Conservation (phyloP, 2,329 filamentous ascomycete genomes). For the Sporothrix pseudoabietina region DNA sequence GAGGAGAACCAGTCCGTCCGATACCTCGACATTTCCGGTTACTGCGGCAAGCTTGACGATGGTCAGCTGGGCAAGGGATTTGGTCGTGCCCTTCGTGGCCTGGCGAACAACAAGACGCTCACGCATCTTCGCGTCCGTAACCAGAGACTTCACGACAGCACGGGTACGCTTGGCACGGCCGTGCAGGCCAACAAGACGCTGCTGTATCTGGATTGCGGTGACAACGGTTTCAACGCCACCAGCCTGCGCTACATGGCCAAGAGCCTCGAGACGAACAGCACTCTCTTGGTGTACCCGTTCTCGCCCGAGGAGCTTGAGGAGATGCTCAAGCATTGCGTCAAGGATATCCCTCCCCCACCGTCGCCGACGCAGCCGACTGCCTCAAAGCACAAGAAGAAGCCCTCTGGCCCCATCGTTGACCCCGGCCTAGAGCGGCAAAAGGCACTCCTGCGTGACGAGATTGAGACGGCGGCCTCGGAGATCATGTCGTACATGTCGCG, state of each 20-base stretch:
- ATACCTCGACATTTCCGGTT: conserved; percentile 60
- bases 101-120: conserved; percentile 40
- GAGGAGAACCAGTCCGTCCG: conserved; percentile 53
- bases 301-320: conserved; percentile 37
- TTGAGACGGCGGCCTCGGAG: conserved; percentile 33
- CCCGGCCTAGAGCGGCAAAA: conserved; percentile 35
- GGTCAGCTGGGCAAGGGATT: conserved; percentile 58
- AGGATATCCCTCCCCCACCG: conserved; percentile 34
- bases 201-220: conserved; percentile 56
- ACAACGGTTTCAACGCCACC: conserved; percentile 58
- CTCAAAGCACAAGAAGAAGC: conserved; percentile 31
- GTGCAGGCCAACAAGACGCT: conserved; percentile 54
- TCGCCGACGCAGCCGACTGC: conserved; percentile 19
- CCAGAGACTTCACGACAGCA: conserved; percentile 58
- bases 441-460: conserved; percentile 28
- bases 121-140: conserved; percentile 58
- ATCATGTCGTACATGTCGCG: conserved; percentile 37
- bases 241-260: conserved; percentile 52
- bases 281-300: conserved; percentile 50
- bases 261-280: conserved; percentile 48
- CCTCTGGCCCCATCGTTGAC: conserved; percentile 28
- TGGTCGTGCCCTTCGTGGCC: conserved; percentile 48
- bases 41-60: conserved; percentile 60
- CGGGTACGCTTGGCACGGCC: conserved; percentile 55
- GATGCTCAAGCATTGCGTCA: conserved; percentile 36